Evolutionary conservation across 768 basidiomycete species (phyloP).

Genomic region (Lentinula sp.): DNA sequence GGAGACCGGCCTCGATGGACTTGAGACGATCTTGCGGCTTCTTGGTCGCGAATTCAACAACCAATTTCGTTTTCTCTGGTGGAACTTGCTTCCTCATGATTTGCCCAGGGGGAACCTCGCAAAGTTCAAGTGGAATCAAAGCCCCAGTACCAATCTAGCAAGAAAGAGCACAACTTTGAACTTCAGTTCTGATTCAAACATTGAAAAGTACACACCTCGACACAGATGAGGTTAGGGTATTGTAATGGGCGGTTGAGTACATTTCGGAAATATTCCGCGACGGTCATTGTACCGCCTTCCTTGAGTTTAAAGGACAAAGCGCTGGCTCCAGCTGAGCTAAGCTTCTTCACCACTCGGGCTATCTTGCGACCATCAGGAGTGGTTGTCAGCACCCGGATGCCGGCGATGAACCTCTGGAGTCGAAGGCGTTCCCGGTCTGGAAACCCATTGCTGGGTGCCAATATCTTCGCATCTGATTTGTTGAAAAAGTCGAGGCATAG

Average conservation of each 20-base stretch:
- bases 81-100: constrained; percentile 72
- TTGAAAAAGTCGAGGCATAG: constrained; percentile 49
- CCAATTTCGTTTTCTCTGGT: constrained; percentile 55
- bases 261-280: constrained; percentile 49
- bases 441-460: constrained; percentile 37
- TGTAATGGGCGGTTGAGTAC: constrained; percentile 47
- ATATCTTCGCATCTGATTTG: constrained; percentile 17
- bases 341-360: constrained; percentile 57
- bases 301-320: constrained; percentile 40
- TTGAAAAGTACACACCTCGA: constrained; percentile 43
- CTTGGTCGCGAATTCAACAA: constrained; percentile 64
- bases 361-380: constrained; percentile 22
- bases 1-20: constrained; percentile 49
- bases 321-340: constrained; percentile 48
- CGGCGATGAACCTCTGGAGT: constrained; percentile 51
- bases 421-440: constrained; percentile 51
- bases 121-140: constrained; percentile 57
- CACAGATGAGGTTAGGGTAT: constrained; percentile 61
- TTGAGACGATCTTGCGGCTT: constrained; percentile 47
- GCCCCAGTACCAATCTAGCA: constrained; percentile 55
- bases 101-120: constrained; percentile 52
- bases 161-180: not conserved
- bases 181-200: not conserved
- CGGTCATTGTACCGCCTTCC: constrained; percentile 40
- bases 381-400: constrained; percentile 42